These are phyloP conservation scores for Claviceps humidiphila DNA, from an alignment of 2,329 filamentous ascomycete genomes.

Conservation along the genomic window DNA sequence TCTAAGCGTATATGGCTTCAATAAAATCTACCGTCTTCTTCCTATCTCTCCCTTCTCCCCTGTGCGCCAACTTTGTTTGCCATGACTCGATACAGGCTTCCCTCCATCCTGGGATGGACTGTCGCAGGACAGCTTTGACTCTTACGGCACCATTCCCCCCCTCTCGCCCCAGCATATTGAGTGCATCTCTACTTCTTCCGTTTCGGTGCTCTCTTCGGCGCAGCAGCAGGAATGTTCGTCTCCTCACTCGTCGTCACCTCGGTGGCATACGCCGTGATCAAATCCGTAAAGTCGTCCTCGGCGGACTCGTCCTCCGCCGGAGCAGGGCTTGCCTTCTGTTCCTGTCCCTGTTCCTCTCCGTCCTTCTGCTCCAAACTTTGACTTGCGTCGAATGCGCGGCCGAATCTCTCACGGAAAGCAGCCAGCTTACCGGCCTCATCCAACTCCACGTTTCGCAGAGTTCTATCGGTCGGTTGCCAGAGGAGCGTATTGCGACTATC, in stretches of 20 bases:
- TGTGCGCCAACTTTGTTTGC: not conserved
- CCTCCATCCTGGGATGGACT: not conserved
- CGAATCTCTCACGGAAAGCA: constrained; percentile 76
- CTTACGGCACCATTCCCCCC: not conserved
- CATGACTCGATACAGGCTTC: not conserved
- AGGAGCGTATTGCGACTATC: constrained; percentile 80
- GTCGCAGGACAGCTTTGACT: not conserved
- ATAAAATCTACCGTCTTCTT: not conserved
- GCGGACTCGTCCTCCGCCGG: constrained; percentile 12
- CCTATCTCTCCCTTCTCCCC: not conserved
- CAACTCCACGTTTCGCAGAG: constrained; percentile 76
- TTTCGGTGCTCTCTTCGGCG: constrained; percentile 30
- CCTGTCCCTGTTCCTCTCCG: constrained; percentile 15
- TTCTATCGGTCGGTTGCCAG: constrained; percentile 79
- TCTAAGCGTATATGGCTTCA: constrained; percentile 11
- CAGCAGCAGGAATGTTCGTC: constrained; percentile 14
- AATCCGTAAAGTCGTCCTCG: constrained; percentile 28
- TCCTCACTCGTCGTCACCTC: constrained; percentile 20
- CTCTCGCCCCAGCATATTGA: not conserved
- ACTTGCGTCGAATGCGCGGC: constrained; percentile 63
- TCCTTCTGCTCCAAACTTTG: constrained; percentile 18
- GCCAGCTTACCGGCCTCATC: constrained; percentile 87
- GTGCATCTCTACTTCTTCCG: constrained; percentile 30
- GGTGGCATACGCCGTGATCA: constrained; percentile 37
- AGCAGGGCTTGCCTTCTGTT: not conserved